A percentile compares a stretch with the other conserved stretches of the same genome.
These are phyloP conservation scores for Castanea mollissima DNA, from an alignment of 306 rosid genomes.

Conservation along the genomic window DNA sequence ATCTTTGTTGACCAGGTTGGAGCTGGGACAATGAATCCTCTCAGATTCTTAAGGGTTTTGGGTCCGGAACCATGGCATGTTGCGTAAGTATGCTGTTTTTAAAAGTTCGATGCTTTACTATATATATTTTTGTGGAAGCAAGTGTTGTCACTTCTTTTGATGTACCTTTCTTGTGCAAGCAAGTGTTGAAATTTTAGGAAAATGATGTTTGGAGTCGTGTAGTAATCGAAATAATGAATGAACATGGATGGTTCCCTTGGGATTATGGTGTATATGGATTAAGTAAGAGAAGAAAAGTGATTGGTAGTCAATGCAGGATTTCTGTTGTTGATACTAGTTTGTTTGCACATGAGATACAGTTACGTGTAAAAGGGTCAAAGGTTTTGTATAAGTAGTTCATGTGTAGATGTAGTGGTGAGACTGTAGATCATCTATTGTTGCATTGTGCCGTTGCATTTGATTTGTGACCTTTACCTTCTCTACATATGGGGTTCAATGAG, in stretches of 20 bases:
- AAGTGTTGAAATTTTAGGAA: not conserved
- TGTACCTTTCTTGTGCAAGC: not conserved
- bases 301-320: not conserved
- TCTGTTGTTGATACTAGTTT: not conserved
- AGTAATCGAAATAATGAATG: not conserved
- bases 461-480: too few species aligned
- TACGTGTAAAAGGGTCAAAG: too few species aligned
- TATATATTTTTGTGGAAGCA: not conserved
- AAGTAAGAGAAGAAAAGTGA: not conserved
- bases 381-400: too few species aligned
- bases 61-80: constrained; percentile 99
- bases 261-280: not conserved
- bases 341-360: not conserved
- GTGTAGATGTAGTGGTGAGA: too few species aligned
- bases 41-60: constrained; percentile 89
- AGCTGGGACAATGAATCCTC: constrained; percentile 99
- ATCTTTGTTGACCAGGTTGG: constrained; percentile 71
- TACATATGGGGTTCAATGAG: too few species aligned
- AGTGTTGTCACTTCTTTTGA: not conserved
- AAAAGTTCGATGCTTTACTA: not conserved
- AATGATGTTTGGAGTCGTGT: not conserved
- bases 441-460: too few species aligned
- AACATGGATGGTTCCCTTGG: not conserved
- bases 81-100: constrained; percentile 75
- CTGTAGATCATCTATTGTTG: too few species aligned